Percentiles rank a stretch among this genome's conserved stretches.
Evolutionary conservation across 192 early-diverging fungal genomes (phyloP).

Genomic region (Backusella mclennaniae): DNA sequence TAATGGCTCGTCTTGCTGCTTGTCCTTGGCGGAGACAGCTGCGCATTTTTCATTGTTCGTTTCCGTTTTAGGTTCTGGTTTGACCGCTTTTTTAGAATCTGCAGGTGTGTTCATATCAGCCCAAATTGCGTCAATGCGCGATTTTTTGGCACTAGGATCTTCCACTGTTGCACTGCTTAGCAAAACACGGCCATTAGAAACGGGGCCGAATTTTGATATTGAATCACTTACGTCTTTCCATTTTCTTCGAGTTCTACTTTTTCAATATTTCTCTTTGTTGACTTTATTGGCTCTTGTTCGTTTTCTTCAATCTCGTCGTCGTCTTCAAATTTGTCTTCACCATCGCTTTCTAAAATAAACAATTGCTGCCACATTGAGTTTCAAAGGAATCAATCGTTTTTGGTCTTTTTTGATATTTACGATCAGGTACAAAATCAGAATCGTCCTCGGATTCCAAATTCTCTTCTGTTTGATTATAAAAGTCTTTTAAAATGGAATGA

Average conservation of each 20-base stretch:
- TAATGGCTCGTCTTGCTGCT: background rate
- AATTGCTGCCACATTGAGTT: background rate
- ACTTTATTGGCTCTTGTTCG: background rate
- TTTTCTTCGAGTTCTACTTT: background rate
- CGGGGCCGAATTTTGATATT: background rate
- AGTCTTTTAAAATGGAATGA: slow-evolving; percentile 1
- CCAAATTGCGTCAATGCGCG: slow-evolving; percentile 53
- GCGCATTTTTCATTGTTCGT: background rate
- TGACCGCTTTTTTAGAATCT: background rate
- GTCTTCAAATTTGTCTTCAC: background rate
- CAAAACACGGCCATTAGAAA: background rate
- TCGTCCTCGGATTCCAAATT: slow-evolving; percentile 17
- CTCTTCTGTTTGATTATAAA: slow-evolving; percentile 2
- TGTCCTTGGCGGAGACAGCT: background rate
- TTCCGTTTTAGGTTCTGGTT: slow-evolving; percentile 1
- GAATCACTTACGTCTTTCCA: background rate
- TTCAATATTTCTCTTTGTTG: background rate
- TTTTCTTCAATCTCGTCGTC: slow-evolving; percentile 15
- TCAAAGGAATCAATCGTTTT: background rate
- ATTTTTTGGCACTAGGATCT: slow-evolving; percentile 25
- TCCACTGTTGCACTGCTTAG: background rate
- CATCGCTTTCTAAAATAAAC: background rate
- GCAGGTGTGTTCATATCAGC: slow-evolving; percentile 47
- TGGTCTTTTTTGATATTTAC: slow-evolving; percentile 9
- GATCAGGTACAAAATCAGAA: slow-evolving; percentile 25